These are phyloP conservation scores for Yamadazyma triangularis DNA, from an alignment of 1,139 yeast species.

Conservation along the genomic window DNA sequence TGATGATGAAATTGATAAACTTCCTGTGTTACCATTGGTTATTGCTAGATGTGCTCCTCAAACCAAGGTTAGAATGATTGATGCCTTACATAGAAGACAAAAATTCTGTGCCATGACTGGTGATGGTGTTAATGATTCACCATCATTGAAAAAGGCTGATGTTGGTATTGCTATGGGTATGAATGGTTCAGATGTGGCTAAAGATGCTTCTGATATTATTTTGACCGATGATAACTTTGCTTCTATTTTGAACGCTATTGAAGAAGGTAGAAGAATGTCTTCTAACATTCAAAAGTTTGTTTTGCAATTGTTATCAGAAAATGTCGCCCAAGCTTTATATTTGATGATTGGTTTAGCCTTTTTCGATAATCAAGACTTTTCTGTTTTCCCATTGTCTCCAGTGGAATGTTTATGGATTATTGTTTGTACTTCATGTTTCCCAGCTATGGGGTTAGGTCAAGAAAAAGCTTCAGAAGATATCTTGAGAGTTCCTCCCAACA, in stretches of 20 bases:
- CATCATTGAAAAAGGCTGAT: conserved; percentile 33
- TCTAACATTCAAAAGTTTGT: conserved; percentile 46
- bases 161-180: conserved; percentile 44
- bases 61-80: conserved; percentile 48
- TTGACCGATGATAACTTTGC: conserved; percentile 49
- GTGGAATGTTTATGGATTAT: conserved; percentile 36
- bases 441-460: conserved; percentile 39
- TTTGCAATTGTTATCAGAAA: conserved; percentile 44
- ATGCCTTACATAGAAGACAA: conserved; percentile 41
- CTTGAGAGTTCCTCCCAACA: conserved; percentile 27
- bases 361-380: conserved; percentile 25
- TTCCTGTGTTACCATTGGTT: conserved; percentile 33
- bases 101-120: conserved; percentile 40
- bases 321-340: conserved; percentile 45
- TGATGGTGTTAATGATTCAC: conserved; percentile 38
- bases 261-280: conserved; percentile 47
- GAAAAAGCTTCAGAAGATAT: conserved; percentile 28
- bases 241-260: conserved; percentile 48
- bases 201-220: conserved; percentile 55
- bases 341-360: conserved; percentile 35
- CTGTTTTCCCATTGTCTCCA: conserved; percentile 34
- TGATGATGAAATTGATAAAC: conserved; percentile 25
- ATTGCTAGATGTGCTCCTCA: conserved; percentile 54
- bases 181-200: conserved; percentile 54
- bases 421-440: conserved; percentile 35